Percentiles rank a stretch among this genome's conserved stretches.
Evolutionary conservation across 2,329 filamentous ascomycete species (phyloP).

Genomic region (Ceratocystis harringtonii): DNA sequence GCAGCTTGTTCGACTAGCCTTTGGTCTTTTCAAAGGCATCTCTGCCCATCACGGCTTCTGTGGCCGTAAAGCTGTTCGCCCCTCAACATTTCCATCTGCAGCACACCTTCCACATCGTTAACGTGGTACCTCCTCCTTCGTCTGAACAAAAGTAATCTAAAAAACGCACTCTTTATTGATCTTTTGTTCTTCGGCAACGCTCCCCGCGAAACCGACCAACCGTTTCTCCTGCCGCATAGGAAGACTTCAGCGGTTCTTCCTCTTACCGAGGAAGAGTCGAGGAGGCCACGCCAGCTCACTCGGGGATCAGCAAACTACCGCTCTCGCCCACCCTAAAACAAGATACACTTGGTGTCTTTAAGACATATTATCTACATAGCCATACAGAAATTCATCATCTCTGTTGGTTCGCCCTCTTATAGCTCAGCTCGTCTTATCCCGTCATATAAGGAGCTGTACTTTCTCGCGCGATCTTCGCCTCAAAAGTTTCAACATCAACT

Average conservation of each 20-base stretch:
- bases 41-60: constrained; percentile 43
- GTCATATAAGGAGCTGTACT: constrained; percentile 11
- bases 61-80: constrained; percentile 46
- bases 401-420: constrained; percentile 11
- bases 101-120: constrained; percentile 51
- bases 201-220: constrained; percentile 41
- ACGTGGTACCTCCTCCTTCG: constrained; percentile 44
- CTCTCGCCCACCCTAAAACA: constrained; percentile 93
- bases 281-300: constrained; percentile 88
- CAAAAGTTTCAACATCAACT: constrained; percentile 5
- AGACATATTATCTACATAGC: neutral
- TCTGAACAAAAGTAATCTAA: constrained; percentile 35
- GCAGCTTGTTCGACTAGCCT: constrained; percentile 29
- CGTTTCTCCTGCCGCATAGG: constrained; percentile 99
- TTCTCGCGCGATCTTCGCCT: constrained; percentile 7
- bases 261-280: constrained; percentile 98
- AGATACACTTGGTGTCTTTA: constrained; percentile 25
- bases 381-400: constrained; percentile 6
- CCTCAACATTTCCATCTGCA: constrained; percentile 56
- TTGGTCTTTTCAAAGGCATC: constrained; percentile 53
- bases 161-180: constrained; percentile 38
- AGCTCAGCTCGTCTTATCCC: constrained; percentile 17
- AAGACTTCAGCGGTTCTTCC: constrained; percentile 96
- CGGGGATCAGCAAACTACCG: constrained; percentile 86
- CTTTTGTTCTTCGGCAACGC: constrained; percentile 32